Conservation (phyloP, 2,329 filamentous ascomycete species). For the Colletotrichum theobromicola region DNA sequence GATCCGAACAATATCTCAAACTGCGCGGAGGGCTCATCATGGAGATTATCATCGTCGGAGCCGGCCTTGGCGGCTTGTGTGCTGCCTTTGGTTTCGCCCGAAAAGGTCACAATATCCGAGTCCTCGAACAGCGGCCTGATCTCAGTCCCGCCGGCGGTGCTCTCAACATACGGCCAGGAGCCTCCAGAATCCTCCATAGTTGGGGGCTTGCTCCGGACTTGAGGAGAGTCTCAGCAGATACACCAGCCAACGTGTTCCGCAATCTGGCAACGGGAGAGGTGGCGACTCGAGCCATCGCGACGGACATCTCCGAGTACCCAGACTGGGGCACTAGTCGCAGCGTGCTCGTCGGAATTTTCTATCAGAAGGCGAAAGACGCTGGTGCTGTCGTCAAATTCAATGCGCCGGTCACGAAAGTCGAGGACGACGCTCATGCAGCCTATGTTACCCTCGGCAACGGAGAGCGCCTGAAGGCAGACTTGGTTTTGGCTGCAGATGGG, state of each 20-base stretch:
- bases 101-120: conserved; percentile 19
- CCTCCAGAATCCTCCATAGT: conserved; percentile 16
- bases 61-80: conserved; percentile 26
- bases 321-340: conserved; percentile 24
- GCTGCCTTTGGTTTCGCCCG: conserved; percentile 21
- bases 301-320: conserved; percentile 15
- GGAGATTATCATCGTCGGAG: conserved; percentile 26
- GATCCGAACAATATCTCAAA: background rate
- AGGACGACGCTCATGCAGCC: background rate
- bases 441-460: background rate
- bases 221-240: background rate
- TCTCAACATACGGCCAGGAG: conserved; percentile 25
- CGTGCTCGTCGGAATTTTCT: conserved; percentile 17
- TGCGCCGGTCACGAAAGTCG: background rate
- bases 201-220: conserved; percentile 22
- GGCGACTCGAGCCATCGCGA: conserved; percentile 4
- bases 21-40: background rate
- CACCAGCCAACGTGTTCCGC: conserved; percentile 18
- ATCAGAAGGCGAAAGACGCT: background rate
- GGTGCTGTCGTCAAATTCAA: background rate
- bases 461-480: background rate
- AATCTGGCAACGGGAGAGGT: conserved; percentile 20
- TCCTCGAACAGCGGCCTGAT: conserved; percentile 23
- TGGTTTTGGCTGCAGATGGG: background rate
- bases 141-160: conserved; percentile 21